Percentiles rank a stretch among this genome's conserved stretches.
Evolutionary conservation across 2,329 filamentous ascomycete genomes (phyloP).

Genomic region (Aciculosporium take): DNA sequence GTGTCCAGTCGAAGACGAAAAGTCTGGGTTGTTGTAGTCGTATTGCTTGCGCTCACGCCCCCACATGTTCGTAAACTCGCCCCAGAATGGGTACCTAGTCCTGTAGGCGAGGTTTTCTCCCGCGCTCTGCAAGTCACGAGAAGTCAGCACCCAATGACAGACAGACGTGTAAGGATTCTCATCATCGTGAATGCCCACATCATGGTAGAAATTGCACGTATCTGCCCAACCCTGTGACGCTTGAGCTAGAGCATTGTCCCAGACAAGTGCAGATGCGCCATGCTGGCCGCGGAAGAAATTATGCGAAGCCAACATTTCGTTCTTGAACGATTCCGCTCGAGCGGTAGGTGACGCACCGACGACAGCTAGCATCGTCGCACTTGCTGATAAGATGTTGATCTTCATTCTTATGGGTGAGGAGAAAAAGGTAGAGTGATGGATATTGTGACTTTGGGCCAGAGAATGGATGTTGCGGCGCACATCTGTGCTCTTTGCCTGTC

Average conservation of each 20-base stretch:
- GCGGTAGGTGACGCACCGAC: not conserved
- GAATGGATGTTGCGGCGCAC: not conserved
- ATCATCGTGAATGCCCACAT: not conserved
- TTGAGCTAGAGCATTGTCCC: not conserved
- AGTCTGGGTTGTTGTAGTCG: not conserved
- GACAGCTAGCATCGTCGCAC: not conserved
- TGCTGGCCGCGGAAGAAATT: constrained; percentile 3
- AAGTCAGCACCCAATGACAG: not conserved
- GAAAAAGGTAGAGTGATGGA: not conserved
- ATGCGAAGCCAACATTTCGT: constrained; percentile 2
- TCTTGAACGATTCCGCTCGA: not conserved
- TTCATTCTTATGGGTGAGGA: not conserved
- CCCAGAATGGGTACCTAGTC: not conserved
- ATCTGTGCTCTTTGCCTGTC: not conserved
- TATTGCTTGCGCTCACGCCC: constrained; percentile 1
- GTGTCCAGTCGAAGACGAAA: not conserved
- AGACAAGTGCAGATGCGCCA: not conserved
- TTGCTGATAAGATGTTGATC: not conserved
- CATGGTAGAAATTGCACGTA: constrained; percentile 1
- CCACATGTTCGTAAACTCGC: constrained; percentile 2
- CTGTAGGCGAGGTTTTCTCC: constrained; percentile 4
- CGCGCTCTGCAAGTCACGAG: not conserved
- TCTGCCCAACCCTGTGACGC: not conserved
- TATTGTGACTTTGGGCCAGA: not conserved
- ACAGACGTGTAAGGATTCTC: fast-evolving